These are phyloP conservation scores for Boletus sp. DNA, from an alignment of 768 basidiomycete genomes.

Conservation along the genomic window DNA sequence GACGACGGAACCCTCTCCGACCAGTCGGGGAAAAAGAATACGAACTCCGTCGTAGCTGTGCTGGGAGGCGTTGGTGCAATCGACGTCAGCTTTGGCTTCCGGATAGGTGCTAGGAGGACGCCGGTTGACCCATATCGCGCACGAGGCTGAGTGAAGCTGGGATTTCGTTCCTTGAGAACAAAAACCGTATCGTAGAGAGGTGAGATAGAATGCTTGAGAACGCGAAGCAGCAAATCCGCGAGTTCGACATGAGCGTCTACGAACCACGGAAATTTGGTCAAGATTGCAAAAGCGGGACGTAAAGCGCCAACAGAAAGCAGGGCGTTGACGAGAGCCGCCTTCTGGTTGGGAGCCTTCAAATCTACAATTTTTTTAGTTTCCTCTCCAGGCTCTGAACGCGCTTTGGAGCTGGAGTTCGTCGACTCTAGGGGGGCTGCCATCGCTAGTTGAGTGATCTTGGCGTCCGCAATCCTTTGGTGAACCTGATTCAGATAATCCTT, in stretches of 20 bases:
- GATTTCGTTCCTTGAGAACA: slow-evolving; percentile 57
- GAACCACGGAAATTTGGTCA: slow-evolving; percentile 84
- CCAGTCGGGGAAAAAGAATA: slow-evolving; percentile 93
- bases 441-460: slow-evolving; percentile 74
- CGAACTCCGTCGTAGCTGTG: slow-evolving; percentile 71
- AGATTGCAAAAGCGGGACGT: slow-evolving; percentile 70
- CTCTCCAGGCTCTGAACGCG: slow-evolving; percentile 38
- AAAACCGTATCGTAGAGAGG: slow-evolving; percentile 57
- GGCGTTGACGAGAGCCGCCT: slow-evolving; percentile 71
- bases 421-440: slow-evolving; percentile 82
- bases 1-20: slow-evolving; percentile 65
- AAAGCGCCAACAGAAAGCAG: slow-evolving; percentile 87
- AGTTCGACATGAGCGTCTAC: slow-evolving; percentile 79
- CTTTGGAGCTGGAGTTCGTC: slow-evolving; percentile 38
- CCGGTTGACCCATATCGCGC: slow-evolving; percentile 63
- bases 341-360: slow-evolving; percentile 64
- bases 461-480: slow-evolving; percentile 60
- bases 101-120: slow-evolving; percentile 47
- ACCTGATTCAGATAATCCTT: slow-evolving; percentile 66
- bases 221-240: slow-evolving; percentile 81
- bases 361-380: slow-evolving; percentile 37
- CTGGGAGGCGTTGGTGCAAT: slow-evolving; percentile 80
- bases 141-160: slow-evolving; percentile 62
- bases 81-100: slow-evolving; percentile 68
- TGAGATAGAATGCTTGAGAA: slow-evolving; percentile 66